Base-by-base conservation (phyloP, 2,329 filamentous ascomycete genomes). In the Colletotrichum scovillei region DNA sequence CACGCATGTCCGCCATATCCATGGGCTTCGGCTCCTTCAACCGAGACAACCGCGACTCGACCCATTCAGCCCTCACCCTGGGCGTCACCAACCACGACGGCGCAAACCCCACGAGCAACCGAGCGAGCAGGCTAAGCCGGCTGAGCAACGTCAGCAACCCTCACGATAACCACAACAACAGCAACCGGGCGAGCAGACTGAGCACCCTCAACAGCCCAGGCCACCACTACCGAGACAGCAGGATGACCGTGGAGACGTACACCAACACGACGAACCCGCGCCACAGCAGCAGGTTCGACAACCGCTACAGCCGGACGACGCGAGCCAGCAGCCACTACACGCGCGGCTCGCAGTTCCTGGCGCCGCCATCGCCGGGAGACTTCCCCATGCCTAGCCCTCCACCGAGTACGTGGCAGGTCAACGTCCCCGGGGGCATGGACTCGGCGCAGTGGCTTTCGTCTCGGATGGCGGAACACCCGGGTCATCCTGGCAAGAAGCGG, bases 1-100 rank as follows among this genome's bases (percentile, higher is more conserved):
- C 73, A 32, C 73, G 73, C 60, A 63, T 75, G 70, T 75, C 73
- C 12, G 66, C 70, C 57, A 28, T 75, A 5, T 75, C 73, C 4
- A 67, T 75, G 73, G 73, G 73, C 4, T 74, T 74, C 49, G 49
- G 38, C 9, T n/a, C 7, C 28, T 46, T 4, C 4, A 28, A 16
- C 60, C 60, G 67, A 26, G 55, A 73, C 7, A 28, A 16, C 60
- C 60, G 67, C 26, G 55, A 73, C 24, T 66, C 71, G 35, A 38
- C 42, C 1, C 30, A 52, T 5, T 73, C 71, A 6, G 38, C 58
- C 1, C 35, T 57, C 1, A 66, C 71, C 0, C 60, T 67, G 56
- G 56, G 69, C 64, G 26, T 28, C 9, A 24, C 24, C 32, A 38
- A 53, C 9, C 42, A 11, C 63, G 35, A 46, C 16, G 32, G 63